Percentiles rank a stretch among this genome's conserved stretches.
These are phyloP conservation scores for Naegleria fowleri DNA, from an alignment of 208 protist species.

Conservation along the genomic window DNA sequence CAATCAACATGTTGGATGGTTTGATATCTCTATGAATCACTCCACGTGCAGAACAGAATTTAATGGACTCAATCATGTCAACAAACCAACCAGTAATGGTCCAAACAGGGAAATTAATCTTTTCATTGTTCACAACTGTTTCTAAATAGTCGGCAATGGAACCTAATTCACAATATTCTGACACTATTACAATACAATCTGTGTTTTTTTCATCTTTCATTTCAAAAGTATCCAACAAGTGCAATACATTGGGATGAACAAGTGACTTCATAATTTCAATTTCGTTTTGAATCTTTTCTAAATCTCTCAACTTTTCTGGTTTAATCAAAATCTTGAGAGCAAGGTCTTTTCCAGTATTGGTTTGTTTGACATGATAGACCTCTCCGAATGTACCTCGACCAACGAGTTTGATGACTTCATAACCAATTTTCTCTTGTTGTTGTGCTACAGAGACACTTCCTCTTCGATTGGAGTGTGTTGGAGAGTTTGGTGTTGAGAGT, in stretches of 20 bases:
- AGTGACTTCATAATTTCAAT: conserved; percentile 8
- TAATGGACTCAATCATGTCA: not conserved
- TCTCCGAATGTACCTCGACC: not conserved
- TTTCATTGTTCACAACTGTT: not conserved
- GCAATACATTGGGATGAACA: not conserved
- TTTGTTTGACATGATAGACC: conserved; percentile 6
- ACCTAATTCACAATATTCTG: conserved; percentile 5
- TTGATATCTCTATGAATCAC: conserved; percentile 79
- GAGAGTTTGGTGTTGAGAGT: not conserved
- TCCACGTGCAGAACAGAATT: not conserved
- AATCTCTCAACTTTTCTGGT: conserved; percentile 6
- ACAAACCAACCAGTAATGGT: not conserved
- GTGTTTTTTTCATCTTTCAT: not conserved
- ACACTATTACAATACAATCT: not conserved
- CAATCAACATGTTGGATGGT: conserved; percentile 63
- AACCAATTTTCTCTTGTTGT: not conserved
- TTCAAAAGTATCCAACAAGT: not conserved
- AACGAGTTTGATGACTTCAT: not conserved
- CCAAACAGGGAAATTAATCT: not conserved
- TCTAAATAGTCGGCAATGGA: conserved; percentile 1
- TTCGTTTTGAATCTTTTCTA: conserved; percentile 8
- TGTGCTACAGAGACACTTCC: not conserved
- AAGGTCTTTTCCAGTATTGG: not conserved
- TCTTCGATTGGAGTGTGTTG: not conserved
- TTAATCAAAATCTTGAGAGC: not conserved